A percentile compares a stretch with the other conserved stretches of the same genome.
phyloP scores from a whole-genome alignment of 495 filamentous ascomycete genomes.

The Amorphotheca resinae region DNA sequence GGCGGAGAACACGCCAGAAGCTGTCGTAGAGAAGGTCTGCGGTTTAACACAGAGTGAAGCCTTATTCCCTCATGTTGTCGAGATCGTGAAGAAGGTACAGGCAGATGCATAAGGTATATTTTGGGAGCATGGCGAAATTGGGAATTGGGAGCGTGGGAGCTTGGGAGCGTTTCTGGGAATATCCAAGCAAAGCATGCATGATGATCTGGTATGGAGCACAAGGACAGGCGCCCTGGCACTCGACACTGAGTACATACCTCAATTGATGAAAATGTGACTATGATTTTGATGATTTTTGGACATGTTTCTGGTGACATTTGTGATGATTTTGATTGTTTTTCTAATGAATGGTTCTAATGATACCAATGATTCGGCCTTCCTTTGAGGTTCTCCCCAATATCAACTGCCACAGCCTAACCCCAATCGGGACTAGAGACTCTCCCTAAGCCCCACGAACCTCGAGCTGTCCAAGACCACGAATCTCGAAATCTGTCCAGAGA shows the following conservation, averaged over 20 bases:
- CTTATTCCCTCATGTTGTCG: slow-evolving; percentile 56
- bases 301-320: background rate
- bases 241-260: too few species aligned
- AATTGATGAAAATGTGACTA: background rate
- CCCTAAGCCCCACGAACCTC: slow-evolving; percentile 6
- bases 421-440: slow-evolving; percentile 1
- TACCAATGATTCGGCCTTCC: background rate
- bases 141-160: slow-evolving; percentile 1
- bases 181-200: too few species aligned
- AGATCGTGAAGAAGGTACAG: slow-evolving; percentile 72
- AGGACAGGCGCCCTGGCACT: too few species aligned
- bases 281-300: background rate
- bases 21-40: slow-evolving; percentile 57
- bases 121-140: slow-evolving; percentile 7
- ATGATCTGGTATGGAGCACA: too few species aligned
- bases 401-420: slow-evolving; percentile 4
- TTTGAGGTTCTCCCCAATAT: too few species aligned
- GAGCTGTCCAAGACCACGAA: slow-evolving; percentile 19
- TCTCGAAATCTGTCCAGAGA: slow-evolving; percentile 4
- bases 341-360: background rate
- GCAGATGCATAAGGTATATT: slow-evolving; percentile 25
- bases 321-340: background rate
- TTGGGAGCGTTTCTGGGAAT: background rate
- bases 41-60: slow-evolving; percentile 60
- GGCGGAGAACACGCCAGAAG: slow-evolving; percentile 51